A percentile compares a stretch with the other conserved stretches of the same genome.
Evolutionary conservation across 2,329 filamentous ascomycete genomes (phyloP).

Genomic region (Clonostachys rhizophaga): DNA sequence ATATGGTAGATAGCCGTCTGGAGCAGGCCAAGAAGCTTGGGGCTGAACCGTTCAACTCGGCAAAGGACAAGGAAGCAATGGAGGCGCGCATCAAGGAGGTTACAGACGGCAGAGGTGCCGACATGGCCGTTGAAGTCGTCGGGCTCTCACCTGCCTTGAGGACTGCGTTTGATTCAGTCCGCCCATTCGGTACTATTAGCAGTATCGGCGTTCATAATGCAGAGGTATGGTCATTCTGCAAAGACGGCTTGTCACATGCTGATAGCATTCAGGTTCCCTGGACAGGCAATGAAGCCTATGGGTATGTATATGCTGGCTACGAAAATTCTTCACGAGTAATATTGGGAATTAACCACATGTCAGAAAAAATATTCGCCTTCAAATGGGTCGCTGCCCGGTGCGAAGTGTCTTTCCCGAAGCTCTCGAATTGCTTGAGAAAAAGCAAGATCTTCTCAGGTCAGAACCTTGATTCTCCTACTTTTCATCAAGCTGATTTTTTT

Average conservation of each 20-base stretch:
- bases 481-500: neutral
- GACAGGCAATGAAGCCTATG: slow-evolving; percentile 28
- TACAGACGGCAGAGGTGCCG: slow-evolving; percentile 77
- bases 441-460: slow-evolving; percentile 63
- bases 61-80: slow-evolving; percentile 52
- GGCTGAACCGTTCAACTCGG: slow-evolving; percentile 79
- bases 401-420: slow-evolving; percentile 47
- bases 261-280: slow-evolving; percentile 55
- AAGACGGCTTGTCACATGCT: neutral
- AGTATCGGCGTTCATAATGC: slow-evolving; percentile 74
- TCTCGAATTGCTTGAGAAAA: slow-evolving; percentile 58
- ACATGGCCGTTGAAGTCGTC: slow-evolving; percentile 78
- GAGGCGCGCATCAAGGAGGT: slow-evolving; percentile 66
- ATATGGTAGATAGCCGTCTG: slow-evolving; percentile 71
- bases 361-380: slow-evolving; percentile 63
- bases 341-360: too few species aligned
- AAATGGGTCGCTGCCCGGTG: slow-evolving; percentile 76
- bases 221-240: slow-evolving; percentile 33
- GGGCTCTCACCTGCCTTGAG: slow-evolving; percentile 64
- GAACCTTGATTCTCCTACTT: slow-evolving; percentile 13
- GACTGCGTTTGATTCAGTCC: slow-evolving; percentile 66
- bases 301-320: slow-evolving; percentile 10
- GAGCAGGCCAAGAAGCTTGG: slow-evolving; percentile 69
- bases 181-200: slow-evolving; percentile 69
- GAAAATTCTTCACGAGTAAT: too few species aligned